Evolutionary conservation across 805 yeast genomes (phyloP), one percentile per base, ranked within the genome.

Genomic region (Millerozyma miso): DNA sequence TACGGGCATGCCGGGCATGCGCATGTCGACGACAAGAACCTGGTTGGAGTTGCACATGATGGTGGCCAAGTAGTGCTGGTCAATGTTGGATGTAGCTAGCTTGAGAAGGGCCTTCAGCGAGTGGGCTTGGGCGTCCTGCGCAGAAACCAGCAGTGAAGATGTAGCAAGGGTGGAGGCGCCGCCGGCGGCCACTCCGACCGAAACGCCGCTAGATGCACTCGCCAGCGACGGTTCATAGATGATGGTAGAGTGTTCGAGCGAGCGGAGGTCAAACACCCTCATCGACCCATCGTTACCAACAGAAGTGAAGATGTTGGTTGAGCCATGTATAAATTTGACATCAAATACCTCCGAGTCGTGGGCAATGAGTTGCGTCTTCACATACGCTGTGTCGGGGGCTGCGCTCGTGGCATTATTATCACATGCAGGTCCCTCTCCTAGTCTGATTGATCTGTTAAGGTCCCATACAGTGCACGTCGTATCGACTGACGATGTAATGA

Each of bases 401-500:
- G 29, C 19, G 14, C 41, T 46, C 20, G 10, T 37, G 18, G 29
- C 38, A 31, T 10, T 23, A 23, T 23, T 23, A n/a, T n/a, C n/a
- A n/a, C n/a, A n/a, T 5, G 34, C 6, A n/a, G n/a, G 7, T 13
- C 34, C 34, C 44, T 40, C 42, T 17, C 37, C 36, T 18, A 43
- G 36, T n/a, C 46, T 38, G 26, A 51, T 50, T 4, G 65, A 52
- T 20, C 74, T 59, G 46, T 62, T 57, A 26, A 89, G 62, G 63
- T 93, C 98, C 98, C 99, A 93, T 3, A 89, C 81, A 0, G 98
- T 90, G 65, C 99, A 93, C 0, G 99, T 93, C 1, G 99, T 93
- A 64, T 93, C 99, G 8, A 91, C 87, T 16, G 93, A 83, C 48
- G 91, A 79, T 1, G 97, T 88, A 31, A 93, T 84, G 16, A 89